Percentiles rank a stretch among this genome's conserved stretches.
Conservation (phyloP, 805 yeast species). For the Nakazawaea anatomiae region DNA sequence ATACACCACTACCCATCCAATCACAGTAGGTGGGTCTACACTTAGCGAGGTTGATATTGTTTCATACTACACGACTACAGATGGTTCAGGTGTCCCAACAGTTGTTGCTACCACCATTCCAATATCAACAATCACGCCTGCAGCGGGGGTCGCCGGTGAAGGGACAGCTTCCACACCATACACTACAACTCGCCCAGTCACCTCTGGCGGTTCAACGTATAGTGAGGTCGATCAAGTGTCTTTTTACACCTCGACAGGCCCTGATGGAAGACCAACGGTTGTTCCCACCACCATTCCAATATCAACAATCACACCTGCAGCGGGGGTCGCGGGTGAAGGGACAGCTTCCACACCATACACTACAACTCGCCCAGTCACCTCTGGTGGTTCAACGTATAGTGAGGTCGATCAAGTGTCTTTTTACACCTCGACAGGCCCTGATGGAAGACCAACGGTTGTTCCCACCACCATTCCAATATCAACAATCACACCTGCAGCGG, state of each 20-base stretch:
- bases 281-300: neutral
- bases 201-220: conserved; percentile 1
- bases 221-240: conserved; percentile 1
- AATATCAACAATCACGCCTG: neutral
- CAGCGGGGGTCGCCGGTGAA: neutral
- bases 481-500: neutral
- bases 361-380: neutral
- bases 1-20: neutral
- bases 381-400: neutral
- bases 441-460: neutral
- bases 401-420: neutral
- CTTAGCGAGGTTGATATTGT: neutral
- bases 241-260: conserved; percentile 1
- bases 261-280: neutral
- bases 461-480: neutral
- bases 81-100: neutral
- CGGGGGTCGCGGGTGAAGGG: neutral
- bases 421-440: neutral
- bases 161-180: neutral
- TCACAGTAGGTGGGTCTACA: neutral
- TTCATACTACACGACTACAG: neutral
- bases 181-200: conserved; percentile 2
- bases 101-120: neutral
- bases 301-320: neutral
- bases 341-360: neutral